phyloP scores from a whole-genome alignment of 441 rosid genomes.

The Biscutella laevigata region DNA sequence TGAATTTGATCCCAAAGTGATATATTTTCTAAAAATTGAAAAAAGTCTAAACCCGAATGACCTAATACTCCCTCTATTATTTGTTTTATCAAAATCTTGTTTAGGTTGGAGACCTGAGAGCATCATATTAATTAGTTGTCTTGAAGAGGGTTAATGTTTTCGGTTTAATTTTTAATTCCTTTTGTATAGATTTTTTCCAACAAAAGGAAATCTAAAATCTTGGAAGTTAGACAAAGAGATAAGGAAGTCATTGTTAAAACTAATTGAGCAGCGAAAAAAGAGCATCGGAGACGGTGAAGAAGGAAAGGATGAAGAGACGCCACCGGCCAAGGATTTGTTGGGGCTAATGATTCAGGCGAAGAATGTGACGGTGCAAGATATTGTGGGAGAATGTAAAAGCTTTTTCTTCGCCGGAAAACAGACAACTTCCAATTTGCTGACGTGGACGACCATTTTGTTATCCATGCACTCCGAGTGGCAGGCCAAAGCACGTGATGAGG shows the following conservation, averaged over 20 bases:
- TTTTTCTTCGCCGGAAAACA: slow-evolving; percentile 98
- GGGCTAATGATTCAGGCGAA: slow-evolving; percentile 77
- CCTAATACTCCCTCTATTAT: too few species aligned
- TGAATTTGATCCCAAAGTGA: too few species aligned
- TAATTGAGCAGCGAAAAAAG: slow-evolving; percentile 46
- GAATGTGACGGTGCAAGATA: slow-evolving; percentile 57
- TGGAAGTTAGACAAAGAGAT: slow-evolving; percentile 76
- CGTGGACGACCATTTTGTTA: slow-evolving; percentile 90
- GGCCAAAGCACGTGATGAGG: slow-evolving; percentile 97
- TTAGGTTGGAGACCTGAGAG: too few species aligned
- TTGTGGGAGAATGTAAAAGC: slow-evolving; percentile 90
- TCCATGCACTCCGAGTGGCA: slow-evolving; percentile 99
- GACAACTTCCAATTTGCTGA: slow-evolving; percentile 94
- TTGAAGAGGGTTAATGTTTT: too few species aligned
- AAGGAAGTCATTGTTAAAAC: slow-evolving; percentile 47
- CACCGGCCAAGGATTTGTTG: slow-evolving; percentile 51
- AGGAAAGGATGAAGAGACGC: slow-evolving; percentile 22
- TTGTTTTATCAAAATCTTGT: too few species aligned
- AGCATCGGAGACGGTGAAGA: not conserved
- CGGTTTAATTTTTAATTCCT: too few species aligned
- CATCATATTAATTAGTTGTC: too few species aligned
- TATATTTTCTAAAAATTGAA: too few species aligned
- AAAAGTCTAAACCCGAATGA: too few species aligned
- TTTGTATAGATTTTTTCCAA: slow-evolving; percentile 51
- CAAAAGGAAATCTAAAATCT: slow-evolving; percentile 56